Evolutionary conservation across 1,284 basidiomycete genomes (phyloP).

Genomic region (Cryptococcus wingfieldii): DNA sequence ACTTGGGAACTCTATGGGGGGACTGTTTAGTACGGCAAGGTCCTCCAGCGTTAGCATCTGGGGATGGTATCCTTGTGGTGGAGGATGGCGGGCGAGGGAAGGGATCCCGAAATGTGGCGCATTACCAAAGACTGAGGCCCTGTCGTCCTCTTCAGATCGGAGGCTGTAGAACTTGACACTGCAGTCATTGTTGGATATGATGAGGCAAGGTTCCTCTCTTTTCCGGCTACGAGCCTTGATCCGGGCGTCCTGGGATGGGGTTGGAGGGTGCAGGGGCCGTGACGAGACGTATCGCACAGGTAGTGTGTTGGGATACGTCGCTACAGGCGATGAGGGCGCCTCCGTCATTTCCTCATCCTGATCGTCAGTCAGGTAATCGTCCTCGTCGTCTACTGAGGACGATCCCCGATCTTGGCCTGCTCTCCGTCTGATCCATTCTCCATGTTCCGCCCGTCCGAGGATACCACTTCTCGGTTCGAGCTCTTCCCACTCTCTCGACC

Average conservation of each 20-base stretch:
- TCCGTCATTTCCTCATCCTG: slow-evolving; percentile 7
- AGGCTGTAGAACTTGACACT: slow-evolving; percentile 46
- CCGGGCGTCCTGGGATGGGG: background rate
- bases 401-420: background rate
- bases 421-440: slow-evolving; percentile 11
- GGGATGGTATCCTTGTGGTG: background rate
- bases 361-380: slow-evolving; percentile 11
- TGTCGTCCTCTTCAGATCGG: background rate
- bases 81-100: background rate
- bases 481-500: slow-evolving; percentile 13
- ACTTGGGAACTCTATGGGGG: background rate
- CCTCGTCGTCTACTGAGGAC: slow-evolving; percentile 3
- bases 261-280: slow-evolving; percentile 2
- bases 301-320: slow-evolving; percentile 47
- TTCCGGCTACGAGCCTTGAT: slow-evolving; percentile 1
- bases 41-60: background rate
- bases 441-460: slow-evolving; percentile 5
- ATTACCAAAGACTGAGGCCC: background rate
- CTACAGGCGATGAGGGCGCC: slow-evolving; percentile 23
- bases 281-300: slow-evolving; percentile 32
- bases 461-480: slow-evolving; percentile 2
- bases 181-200: slow-evolving; percentile 48
- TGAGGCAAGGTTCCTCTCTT: slow-evolving; percentile 39
- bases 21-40: background rate
- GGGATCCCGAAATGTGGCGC: background rate